Evolutionary conservation across 2,329 filamentous ascomycete genomes (phyloP), one percentile per base, ranked within the genome.

Genomic region (Exophiala oligosperma): DNA sequence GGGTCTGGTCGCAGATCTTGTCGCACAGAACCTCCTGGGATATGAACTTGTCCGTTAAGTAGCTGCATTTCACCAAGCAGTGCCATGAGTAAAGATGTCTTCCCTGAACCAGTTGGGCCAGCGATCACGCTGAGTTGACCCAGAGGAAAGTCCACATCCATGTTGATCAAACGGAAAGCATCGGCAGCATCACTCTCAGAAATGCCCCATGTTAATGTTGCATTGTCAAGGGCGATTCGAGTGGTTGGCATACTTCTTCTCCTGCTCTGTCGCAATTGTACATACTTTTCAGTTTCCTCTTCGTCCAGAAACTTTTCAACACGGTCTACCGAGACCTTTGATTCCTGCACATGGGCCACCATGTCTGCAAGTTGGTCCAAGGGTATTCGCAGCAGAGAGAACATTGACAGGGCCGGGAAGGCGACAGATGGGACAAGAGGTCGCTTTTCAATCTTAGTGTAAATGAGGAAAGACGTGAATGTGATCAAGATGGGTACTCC

Each of bases 321-420:
- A 79, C 94, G 92, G 69, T 97, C 92, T 52, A 99, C 87, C 0
- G 94, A 99, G 21, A 99, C 93, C 76, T 96, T 96, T 24, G 92
- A 91, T 75, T 99, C 94, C 76, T 97, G 92, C 3, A 99, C 92
- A 75, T 97, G 94, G 9, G 94, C 94, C 70, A 97, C 89, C 94
- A 99, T 99, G 74, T 99, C 94, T 51, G 94, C 94, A 54, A 99
- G 82, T 75, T 97, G 93, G 72, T 99, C 94, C 47, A 99, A 79
- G 3, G 94, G 94, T 53, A 97, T 90, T 49, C 94, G 88, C 12
- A 99, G 85, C 41, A 99, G 85, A 71, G 92, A 92, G 73, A 99
- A 99, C 64, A 99, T 86, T 0, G 94, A 97, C 54, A 99, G 87
- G 38, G 94, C 92, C 1, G 94, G 97, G 74, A 99, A 99, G 2